A percentile compares a stretch with the other conserved stretches of the same genome.
phyloP scores from a whole-genome alignment of 345 rosid species.

The Populus nigra region DNA sequence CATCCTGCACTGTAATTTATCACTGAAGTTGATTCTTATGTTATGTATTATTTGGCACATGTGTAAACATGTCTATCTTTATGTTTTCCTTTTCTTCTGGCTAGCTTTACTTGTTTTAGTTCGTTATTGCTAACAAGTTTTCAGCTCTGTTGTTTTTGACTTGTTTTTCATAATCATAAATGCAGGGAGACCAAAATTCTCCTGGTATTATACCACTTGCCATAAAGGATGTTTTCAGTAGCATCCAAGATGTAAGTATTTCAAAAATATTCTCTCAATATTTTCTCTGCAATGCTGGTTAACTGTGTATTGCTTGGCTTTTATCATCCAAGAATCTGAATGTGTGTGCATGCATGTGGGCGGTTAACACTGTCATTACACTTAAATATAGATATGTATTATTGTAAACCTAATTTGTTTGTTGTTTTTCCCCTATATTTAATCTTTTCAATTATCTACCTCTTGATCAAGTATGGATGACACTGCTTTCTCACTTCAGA shows the following conservation, averaged over 20 bases:
- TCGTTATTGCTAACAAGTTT: neutral
- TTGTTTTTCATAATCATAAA: slow-evolving; percentile 12
- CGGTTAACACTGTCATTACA: neutral
- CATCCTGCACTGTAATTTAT: neutral
- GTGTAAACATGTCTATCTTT: neutral
- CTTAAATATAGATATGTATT: neutral
- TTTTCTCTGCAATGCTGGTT: neutral
- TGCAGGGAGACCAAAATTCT: slow-evolving; percentile 91
- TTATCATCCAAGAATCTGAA: neutral
- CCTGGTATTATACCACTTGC: slow-evolving; percentile 99
- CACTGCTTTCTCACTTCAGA: slow-evolving; percentile 46
- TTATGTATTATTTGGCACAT: neutral
- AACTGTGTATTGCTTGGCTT: neutral
- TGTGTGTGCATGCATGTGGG: neutral
- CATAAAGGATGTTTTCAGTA: slow-evolving; percentile 96
- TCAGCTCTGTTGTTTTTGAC: neutral
- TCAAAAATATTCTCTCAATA: neutral
- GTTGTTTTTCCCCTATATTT: neutral
- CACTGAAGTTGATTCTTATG: neutral
- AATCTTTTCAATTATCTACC: neutral
- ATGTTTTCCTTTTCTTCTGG: neutral
- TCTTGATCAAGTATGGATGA: slow-evolving; percentile 17
- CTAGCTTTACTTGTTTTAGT: neutral
- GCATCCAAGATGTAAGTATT: slow-evolving; percentile 88
- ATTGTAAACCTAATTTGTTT: neutral